Conservation (phyloP, 1,284 basidiomycete genomes). For the Schizopora paradoxa region DNA sequence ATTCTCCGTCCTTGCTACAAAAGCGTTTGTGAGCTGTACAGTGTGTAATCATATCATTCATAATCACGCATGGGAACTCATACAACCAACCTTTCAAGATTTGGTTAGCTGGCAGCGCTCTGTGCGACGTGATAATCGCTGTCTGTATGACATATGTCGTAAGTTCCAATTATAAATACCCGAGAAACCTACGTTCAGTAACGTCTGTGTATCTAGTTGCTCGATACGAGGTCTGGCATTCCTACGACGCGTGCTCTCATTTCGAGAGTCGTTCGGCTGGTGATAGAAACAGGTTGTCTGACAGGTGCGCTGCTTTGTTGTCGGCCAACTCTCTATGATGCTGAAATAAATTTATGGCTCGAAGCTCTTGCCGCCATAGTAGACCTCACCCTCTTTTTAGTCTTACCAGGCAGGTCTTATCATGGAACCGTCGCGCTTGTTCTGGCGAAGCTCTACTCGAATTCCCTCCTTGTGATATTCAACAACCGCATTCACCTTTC, state of each 20-base stretch:
- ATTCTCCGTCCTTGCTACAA: not conserved
- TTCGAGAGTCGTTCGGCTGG: not conserved
- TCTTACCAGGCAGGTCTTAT: not conserved
- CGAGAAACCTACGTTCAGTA: no score
- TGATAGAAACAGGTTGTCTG: slow-evolving; percentile 3
- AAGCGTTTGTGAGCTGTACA: not conserved
- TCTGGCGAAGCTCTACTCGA: slow-evolving; percentile 3
- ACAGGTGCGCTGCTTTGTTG: not conserved
- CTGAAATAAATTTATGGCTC: not conserved
- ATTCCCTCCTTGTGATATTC: slow-evolving; percentile 1
- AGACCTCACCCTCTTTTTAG: not conserved
- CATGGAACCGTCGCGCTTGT: slow-evolving; percentile 1
- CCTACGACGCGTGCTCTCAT: not conserved
- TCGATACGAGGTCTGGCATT: not conserved
- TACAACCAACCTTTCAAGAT: not conserved
- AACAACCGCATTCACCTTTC: slow-evolving; percentile 3
- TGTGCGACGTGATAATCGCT: slow-evolving; percentile 4
- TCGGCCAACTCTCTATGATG: not conserved
- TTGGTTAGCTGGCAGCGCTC: slow-evolving; percentile 2
- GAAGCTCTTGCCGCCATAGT: not conserved
- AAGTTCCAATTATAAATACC: not conserved
- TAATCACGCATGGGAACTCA: no score
- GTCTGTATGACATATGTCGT: not conserved
- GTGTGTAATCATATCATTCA: not conserved
- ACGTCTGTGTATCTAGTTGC: not conserved